Percentiles rank a stretch among this genome's conserved stretches.
These are phyloP conservation scores for Podospora pseudoanserina DNA, from an alignment of 495 filamentous ascomycete genomes.

Conservation along the genomic window DNA sequence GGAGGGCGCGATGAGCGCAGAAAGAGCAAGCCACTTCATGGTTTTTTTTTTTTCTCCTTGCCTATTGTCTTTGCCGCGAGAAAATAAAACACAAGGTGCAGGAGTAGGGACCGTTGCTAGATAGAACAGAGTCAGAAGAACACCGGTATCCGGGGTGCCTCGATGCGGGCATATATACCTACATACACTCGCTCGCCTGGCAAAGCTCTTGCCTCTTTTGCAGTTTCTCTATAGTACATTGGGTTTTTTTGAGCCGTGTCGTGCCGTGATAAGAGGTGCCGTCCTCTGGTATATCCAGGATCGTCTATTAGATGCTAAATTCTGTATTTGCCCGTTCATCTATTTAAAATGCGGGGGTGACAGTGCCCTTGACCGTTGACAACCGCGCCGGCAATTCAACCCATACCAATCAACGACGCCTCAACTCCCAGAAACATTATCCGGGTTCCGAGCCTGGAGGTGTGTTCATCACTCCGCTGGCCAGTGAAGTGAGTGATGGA, in stretches of 20 bases:
- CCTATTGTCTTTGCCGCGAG: neutral
- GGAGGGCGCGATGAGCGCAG: slow-evolving; percentile 36
- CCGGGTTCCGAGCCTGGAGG: neutral
- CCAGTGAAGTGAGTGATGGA: neutral
- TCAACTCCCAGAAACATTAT: neutral
- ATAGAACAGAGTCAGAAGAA: neutral
- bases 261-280: slow-evolving; percentile 4
- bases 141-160: neutral
- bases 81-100: neutral
- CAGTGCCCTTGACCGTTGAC: neutral
- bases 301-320: slow-evolving; percentile 3
- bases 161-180: neutral
- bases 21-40: slow-evolving; percentile 46
- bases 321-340: slow-evolving; percentile 10
- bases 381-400: slow-evolving; percentile 3
- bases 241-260: neutral
- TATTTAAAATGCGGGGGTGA: slow-evolving; percentile 20
- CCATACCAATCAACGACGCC: neutral
- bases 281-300: neutral
- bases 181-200: neutral
- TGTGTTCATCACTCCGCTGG: neutral
- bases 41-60: neutral
- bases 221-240: neutral
- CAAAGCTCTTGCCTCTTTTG: neutral
- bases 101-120: neutral